phyloP scores from a whole-genome alignment of 2,329 filamentous ascomycete species.

The Cordyceps farinosa region DNA sequence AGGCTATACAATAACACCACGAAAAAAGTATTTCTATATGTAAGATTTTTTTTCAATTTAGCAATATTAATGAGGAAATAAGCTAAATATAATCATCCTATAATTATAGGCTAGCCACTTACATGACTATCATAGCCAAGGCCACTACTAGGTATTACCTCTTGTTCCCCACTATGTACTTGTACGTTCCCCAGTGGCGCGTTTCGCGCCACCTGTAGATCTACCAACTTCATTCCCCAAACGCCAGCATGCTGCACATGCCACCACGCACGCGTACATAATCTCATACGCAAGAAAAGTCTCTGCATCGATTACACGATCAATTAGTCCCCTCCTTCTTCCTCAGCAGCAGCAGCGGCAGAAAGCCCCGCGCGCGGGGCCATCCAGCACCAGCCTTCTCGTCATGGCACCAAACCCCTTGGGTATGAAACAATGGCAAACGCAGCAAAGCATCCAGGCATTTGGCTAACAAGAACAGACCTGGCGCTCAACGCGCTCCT shows the following conservation, averaged over 20 bases:
- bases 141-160: no score
- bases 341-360: no score
- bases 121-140: no score
- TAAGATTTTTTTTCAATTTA: no score
- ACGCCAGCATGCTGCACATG: not conserved
- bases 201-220: not conserved
- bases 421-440: constrained; percentile 3
- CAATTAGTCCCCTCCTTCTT: no score
- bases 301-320: not conserved
- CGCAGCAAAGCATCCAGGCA: not conserved
- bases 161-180: no score
- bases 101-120: not conserved
- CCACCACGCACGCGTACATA: not conserved
- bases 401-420: constrained; percentile 23
- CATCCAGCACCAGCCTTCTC: not conserved
- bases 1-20: no score
- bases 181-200: not conserved
- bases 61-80: no score
- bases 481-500: constrained; percentile 27
- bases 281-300: not conserved
- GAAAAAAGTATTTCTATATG: no score
- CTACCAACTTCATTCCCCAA: constrained; percentile 2
- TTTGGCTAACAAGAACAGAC: constrained; percentile 24
- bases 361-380: no score
- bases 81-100: not conserved